phyloP scores from a whole-genome alignment of 208 protist species.

The Acanthamoeba castellanii region DNA sequence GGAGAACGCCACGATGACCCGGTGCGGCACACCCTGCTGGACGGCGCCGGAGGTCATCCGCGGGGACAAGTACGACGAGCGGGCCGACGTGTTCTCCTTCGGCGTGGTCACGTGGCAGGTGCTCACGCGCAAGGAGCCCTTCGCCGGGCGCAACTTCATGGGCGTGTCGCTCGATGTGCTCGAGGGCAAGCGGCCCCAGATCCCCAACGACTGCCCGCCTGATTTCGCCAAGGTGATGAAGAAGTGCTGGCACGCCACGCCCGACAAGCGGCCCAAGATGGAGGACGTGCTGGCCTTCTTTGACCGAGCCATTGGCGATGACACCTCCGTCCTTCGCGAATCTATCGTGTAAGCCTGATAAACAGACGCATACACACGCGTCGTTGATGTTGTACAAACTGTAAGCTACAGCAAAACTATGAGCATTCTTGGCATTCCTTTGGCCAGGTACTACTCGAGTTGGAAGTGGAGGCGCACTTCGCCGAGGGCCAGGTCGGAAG shows the following conservation, averaged over 20 bases:
- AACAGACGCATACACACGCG: background rate
- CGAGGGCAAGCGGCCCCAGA: slow-evolving; percentile 53
- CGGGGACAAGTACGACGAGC: slow-evolving; percentile 54
- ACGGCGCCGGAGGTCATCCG: slow-evolving; percentile 69
- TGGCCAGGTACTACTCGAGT: background rate
- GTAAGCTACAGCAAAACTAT: background rate
- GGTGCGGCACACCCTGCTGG: slow-evolving; percentile 65
- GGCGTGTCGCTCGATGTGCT: slow-evolving; percentile 68
- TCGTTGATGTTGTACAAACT: background rate
- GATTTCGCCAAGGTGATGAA: slow-evolving; percentile 23
- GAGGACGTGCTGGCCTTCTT: slow-evolving; percentile 32
- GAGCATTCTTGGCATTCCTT: too few species aligned
- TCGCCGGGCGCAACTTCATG: slow-evolving; percentile 68
- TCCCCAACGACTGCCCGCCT: background rate
- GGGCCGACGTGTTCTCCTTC: slow-evolving; percentile 68
- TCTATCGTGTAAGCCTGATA: background rate
- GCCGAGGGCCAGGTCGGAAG: slow-evolving; percentile 41
- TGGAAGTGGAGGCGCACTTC: slow-evolving; percentile 45
- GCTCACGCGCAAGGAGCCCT: slow-evolving; percentile 53
- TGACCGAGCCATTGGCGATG: slow-evolving; percentile 3
- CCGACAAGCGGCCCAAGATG: slow-evolving; percentile 61
- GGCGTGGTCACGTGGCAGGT: slow-evolving; percentile 68
- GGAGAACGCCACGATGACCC: slow-evolving; percentile 70
- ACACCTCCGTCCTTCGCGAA: background rate
- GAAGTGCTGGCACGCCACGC: slow-evolving; percentile 60